Conservation (phyloP, 208 protist species). For the Leishmania aethiopica region DNA sequence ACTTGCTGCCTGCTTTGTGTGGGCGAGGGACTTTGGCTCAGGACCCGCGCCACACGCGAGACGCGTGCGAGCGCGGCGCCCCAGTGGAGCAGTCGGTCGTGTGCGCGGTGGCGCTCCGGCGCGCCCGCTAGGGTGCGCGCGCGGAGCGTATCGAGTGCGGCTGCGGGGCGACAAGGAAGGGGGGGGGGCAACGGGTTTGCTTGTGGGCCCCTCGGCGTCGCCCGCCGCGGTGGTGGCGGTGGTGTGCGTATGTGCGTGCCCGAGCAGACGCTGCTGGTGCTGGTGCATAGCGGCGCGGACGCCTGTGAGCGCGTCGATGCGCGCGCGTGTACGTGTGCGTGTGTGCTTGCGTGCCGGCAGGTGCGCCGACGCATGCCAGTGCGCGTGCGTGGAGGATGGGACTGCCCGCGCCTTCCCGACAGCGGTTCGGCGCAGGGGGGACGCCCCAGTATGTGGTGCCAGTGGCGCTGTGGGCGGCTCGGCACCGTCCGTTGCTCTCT, state of each 20-base stretch:
- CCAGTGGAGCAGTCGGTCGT: constrained; percentile 30
- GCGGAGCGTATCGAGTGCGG: constrained; percentile 16
- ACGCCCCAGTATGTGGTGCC: constrained; percentile 18
- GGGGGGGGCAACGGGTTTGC: constrained; percentile 53
- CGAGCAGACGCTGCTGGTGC: constrained; percentile 9
- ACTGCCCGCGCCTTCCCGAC: constrained; percentile 16
- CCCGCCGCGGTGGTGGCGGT: constrained; percentile 22
- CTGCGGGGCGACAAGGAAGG: constrained; percentile 21
- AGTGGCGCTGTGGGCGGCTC: constrained; percentile 29
- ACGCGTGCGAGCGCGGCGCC: constrained; percentile 22
- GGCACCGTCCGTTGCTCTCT: constrained; percentile 21
- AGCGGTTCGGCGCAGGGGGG: constrained; percentile 10
- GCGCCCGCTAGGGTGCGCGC: neutral
- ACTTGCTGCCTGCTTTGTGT: constrained; percentile 58
- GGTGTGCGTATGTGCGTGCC: constrained; percentile 15
- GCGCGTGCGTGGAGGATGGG: constrained; percentile 20
- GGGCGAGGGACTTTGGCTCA: constrained; percentile 76
- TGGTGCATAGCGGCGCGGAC: constrained; percentile 10
- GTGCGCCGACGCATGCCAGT: constrained; percentile 12
- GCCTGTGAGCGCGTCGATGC: neutral
- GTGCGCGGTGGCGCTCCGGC: constrained; percentile 19
- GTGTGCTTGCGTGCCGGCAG: constrained; percentile 5
- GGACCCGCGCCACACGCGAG: constrained; percentile 41
- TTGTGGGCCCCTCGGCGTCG: constrained; percentile 28
- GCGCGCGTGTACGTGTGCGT: constrained; percentile 3